Base-by-base conservation (phyloP, 345 rosid species). In the Bruguiera gymnorhiza region DNA sequence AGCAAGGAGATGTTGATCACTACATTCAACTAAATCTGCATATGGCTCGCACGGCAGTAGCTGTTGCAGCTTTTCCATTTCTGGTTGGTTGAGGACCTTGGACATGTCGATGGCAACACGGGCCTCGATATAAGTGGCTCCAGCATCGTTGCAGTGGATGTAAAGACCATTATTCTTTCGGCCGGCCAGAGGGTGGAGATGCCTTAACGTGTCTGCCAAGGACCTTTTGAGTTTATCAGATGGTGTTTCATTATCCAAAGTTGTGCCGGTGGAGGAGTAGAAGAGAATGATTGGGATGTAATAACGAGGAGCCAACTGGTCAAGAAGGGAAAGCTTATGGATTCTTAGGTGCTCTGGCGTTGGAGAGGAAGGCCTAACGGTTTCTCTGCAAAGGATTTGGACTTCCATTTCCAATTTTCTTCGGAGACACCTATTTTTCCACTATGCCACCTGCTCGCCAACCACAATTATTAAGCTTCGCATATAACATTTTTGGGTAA, bases 281-380 rank as follows among this genome's bases (percentile, higher is more conserved):
- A 65, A 65, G 68, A 26, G 31, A 65, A 65, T 29, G n/a, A 65
- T 2, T 2, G 68, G 68, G 11, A 65, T 31, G 21, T 48, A 65
- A 48, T 10, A 6, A 30, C 36, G 13, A 24, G 67, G 55, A 21
- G 8, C 8, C 2, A 63, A 37, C 55, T 63, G 67, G 1, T 63
- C 55, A 46, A 43, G 48, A 50, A 46, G 2, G 24, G 32, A 46
- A 26, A 46, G 67, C 8, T 7, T 46, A 52, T 64, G 67, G 26
- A 46, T 43, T 48, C 19, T 24, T 18, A 23, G 55, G 23, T 48
- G 55, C 6, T 64, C 29, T 24, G 54, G 67, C 23, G 55, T 64
- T 64, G 57, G 54, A 65, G 51, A 62, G 7, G 68, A 65, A 43
- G 68, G 68, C 51, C 48, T 65, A 7, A 65, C 9, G 4, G 24